These are phyloP conservation scores for Croton setiger DNA, from an alignment of 441 rosid genomes.

Conservation along the genomic window DNA sequence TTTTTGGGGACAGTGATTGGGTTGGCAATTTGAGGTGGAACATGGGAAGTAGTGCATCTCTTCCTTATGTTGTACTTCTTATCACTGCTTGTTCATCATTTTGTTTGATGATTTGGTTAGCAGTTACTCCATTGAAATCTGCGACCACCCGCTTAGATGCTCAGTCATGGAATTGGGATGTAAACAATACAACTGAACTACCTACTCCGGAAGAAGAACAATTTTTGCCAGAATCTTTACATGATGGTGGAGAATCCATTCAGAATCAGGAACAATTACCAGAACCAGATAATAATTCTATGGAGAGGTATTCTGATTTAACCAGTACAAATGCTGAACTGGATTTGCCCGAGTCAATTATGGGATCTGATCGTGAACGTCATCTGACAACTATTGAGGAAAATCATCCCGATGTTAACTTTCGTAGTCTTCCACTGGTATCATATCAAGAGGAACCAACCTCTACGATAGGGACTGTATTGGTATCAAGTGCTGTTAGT, in stretches of 20 bases:
- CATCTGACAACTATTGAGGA: constrained; percentile 39
- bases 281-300: constrained; percentile 27
- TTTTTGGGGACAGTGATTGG: constrained; percentile 94
- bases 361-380: constrained; percentile 53
- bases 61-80: constrained; percentile 56
- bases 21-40: constrained; percentile 78
- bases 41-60: constrained; percentile 48
- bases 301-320: constrained; percentile 37
- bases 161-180: constrained; percentile 56
- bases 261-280: constrained; percentile 33
- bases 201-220: constrained; percentile 37
- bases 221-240: constrained; percentile 35
- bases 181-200: constrained; percentile 34
- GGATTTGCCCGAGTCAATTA: constrained; percentile 51
- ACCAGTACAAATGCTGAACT: constrained; percentile 37
- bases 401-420: constrained; percentile 27
- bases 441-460: constrained; percentile 32
- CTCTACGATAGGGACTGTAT: constrained; percentile 18
- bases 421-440: constrained; percentile 13
- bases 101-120: constrained; percentile 88
- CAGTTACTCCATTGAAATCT: constrained; percentile 85
- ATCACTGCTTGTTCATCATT: constrained; percentile 67
- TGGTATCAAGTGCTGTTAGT: constrained; percentile 27
- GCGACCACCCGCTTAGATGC: constrained; percentile 52
- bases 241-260: constrained; percentile 33